phyloP scores from a whole-genome alignment of 1,284 basidiomycete species.

The Pisolithus thermaeus region DNA sequence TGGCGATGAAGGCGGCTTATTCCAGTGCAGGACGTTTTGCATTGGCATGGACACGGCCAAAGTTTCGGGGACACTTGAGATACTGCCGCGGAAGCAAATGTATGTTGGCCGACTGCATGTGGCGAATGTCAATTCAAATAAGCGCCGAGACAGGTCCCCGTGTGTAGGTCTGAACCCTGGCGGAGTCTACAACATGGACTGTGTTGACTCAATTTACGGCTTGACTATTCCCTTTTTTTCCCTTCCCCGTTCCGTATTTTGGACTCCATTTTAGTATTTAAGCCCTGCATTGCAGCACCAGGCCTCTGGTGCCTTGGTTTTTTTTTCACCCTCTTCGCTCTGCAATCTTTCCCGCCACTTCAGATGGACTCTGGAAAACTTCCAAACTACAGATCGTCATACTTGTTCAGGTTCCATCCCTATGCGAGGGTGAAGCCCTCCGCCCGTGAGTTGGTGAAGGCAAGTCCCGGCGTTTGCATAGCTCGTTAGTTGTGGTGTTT shows the following conservation, averaged over 20 bases:
- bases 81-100: constrained; percentile 2
- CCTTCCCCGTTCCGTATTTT: neutral
- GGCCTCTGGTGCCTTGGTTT: neutral
- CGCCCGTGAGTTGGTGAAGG: neutral
- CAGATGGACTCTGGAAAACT: constrained; percentile 2
- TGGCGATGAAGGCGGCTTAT: neutral
- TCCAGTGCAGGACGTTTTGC: neutral
- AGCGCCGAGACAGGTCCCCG: neutral
- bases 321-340: neutral
- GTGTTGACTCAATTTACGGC: too few relatives aligned
- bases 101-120: neutral
- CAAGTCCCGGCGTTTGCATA: neutral
- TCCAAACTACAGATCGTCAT: neutral
- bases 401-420: constrained; percentile 1
- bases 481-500: too few relatives aligned
- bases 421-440: constrained; percentile 1
- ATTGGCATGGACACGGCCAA: neutral
- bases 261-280: neutral
- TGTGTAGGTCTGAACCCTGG: neutral
- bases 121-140: neutral
- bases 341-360: neutral
- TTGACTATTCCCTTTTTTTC: too few relatives aligned
- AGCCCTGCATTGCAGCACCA: neutral
- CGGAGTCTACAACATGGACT: neutral
- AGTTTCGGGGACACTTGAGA: neutral